Conservation (phyloP, 805 yeast species). For the Cyberlindnera mycetangii region DNA sequence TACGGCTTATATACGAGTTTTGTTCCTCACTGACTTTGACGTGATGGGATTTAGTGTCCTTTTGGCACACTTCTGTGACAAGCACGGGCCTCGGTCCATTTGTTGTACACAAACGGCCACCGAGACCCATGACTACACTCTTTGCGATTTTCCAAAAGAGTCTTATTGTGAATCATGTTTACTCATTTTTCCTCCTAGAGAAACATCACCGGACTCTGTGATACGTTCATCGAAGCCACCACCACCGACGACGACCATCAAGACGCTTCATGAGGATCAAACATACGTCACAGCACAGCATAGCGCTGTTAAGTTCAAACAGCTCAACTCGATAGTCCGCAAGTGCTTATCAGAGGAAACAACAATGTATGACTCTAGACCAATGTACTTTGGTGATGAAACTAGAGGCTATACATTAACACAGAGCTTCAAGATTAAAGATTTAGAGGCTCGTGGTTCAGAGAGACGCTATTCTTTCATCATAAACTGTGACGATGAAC, state of each 20-base stretch:
- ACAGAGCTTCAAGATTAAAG: slow-evolving; percentile 58
- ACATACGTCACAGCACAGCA: slow-evolving; percentile 57
- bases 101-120: slow-evolving; percentile 53
- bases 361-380: slow-evolving; percentile 52
- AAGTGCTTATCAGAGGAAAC: slow-evolving; percentile 67
- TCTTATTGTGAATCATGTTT: slow-evolving; percentile 61
- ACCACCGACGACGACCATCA: slow-evolving; percentile 36
- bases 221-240: slow-evolving; percentile 17
- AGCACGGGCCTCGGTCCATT: slow-evolving; percentile 69
- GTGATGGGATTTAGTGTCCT: slow-evolving; percentile 43
- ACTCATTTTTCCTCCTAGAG: slow-evolving; percentile 44
- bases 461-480: slow-evolving; percentile 65
- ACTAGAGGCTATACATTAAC: slow-evolving; percentile 57
- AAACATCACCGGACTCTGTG: not conserved
- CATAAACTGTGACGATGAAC: slow-evolving; percentile 53
- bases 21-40: too few relatives aligned
- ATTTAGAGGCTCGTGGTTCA: slow-evolving; percentile 67
- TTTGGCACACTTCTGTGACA: slow-evolving; percentile 74
- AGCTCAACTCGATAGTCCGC: slow-evolving; percentile 58
- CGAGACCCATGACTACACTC: slow-evolving; percentile 21
- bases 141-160: slow-evolving; percentile 42
- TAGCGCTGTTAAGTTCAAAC: slow-evolving; percentile 51
- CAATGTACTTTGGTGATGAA: slow-evolving; percentile 63
- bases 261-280: slow-evolving; percentile 20
- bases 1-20: too few relatives aligned